phyloP scores from a whole-genome alignment of 441 rosid genomes.

The Erodium trifolium region DNA sequence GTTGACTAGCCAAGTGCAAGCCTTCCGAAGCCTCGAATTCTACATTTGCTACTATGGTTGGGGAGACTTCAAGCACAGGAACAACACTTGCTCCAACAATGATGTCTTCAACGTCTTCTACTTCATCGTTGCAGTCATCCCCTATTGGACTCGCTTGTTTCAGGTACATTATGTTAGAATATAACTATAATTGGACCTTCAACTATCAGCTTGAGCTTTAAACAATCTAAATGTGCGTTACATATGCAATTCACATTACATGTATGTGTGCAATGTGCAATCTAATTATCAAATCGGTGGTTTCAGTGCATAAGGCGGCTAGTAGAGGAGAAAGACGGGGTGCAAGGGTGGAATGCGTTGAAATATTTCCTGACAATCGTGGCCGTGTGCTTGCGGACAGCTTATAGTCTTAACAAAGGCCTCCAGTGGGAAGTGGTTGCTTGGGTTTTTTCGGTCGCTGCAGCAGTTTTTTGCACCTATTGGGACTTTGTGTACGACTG shows the following conservation, averaged over 20 bases:
- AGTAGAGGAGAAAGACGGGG: slow-evolving; percentile 53
- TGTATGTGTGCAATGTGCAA: no score
- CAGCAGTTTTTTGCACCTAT: slow-evolving; percentile 44
- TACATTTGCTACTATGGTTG: slow-evolving; percentile 55
- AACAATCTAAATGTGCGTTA: no score
- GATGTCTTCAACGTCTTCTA: slow-evolving; percentile 33
- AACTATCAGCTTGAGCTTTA: no score
- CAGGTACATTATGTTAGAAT: no score
- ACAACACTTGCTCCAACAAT: slow-evolving; percentile 30
- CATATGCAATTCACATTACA: no score
- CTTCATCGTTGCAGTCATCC: slow-evolving; percentile 55
- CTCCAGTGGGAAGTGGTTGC: slow-evolving; percentile 37
- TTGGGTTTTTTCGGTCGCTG: slow-evolving; percentile 39
- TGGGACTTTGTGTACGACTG: slow-evolving; percentile 74
- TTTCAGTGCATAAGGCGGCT: slow-evolving; percentile 50
- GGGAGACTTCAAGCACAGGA: slow-evolving; percentile 49
- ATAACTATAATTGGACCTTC: no score
- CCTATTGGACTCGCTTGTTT: slow-evolving; percentile 52
- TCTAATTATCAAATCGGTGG: background rate
- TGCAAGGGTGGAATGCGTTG: slow-evolving; percentile 47
- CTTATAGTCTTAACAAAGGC: slow-evolving; percentile 32
- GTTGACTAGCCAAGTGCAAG: slow-evolving; percentile 73
- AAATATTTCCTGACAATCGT: slow-evolving; percentile 54
- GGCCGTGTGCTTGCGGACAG: slow-evolving; percentile 54
- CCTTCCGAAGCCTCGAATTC: slow-evolving; percentile 60